Percentiles rank a stretch among this genome's conserved stretches.
phyloP scores from a whole-genome alignment of 1,284 basidiomycete genomes.

The Sanghuangporus sanghuang region DNA sequence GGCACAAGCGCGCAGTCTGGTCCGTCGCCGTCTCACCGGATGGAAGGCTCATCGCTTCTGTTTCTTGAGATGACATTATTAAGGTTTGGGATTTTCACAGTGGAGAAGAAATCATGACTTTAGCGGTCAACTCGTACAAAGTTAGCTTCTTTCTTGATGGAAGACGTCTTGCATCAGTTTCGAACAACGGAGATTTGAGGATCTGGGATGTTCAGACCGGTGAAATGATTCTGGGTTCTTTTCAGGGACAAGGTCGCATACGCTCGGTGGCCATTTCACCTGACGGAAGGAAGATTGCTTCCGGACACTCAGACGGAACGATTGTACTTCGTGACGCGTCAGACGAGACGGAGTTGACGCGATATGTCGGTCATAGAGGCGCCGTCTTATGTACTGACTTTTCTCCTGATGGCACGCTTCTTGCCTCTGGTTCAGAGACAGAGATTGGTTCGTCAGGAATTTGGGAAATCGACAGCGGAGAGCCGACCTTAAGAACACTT shows the following conservation, averaged over 20 bases:
- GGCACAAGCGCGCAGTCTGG: background rate
- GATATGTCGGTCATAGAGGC: no score
- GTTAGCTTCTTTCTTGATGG: background rate
- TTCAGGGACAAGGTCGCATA: background rate
- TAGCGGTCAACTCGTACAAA: background rate
- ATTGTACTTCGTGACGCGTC: no score
- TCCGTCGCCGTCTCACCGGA: background rate
- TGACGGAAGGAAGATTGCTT: no score
- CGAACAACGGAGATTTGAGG: background rate
- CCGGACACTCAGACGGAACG: no score
- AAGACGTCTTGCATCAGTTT: background rate
- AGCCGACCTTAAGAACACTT: no score
- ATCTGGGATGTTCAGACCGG: conserved; percentile 3
- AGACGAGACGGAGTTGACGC: no score
- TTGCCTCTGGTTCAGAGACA: no score
- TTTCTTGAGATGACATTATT: background rate
- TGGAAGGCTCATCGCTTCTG: background rate
- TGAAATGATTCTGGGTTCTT: background rate
- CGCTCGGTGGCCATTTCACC: no score
- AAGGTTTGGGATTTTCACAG: background rate
- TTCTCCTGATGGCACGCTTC: no score
- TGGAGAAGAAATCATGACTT: background rate
- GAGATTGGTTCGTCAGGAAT: no score
- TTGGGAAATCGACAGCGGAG: no score
- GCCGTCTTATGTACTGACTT: no score